These are phyloP conservation scores for Leptoxyphium fumago DNA, from an alignment of 2,329 filamentous ascomycete species.

Conservation along the genomic window DNA sequence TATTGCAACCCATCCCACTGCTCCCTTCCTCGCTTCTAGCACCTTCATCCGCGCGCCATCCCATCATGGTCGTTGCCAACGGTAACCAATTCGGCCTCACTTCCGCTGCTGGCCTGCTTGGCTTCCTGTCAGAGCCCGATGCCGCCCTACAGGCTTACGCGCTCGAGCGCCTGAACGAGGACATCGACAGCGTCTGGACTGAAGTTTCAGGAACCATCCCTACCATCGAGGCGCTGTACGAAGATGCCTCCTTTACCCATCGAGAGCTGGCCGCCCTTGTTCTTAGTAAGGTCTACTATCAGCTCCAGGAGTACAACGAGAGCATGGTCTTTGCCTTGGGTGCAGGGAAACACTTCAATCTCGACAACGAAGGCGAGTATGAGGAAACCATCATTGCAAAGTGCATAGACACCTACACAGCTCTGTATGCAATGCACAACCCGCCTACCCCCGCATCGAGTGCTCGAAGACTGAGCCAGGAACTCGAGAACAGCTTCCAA, in stretches of 20 bases:
- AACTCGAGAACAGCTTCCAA: constrained; percentile 68
- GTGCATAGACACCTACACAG: constrained; percentile 95
- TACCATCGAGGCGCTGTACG: constrained; percentile 81
- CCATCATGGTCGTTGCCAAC: neutral
- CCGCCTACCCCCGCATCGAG: constrained; percentile 34
- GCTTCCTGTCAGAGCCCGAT: constrained; percentile 90
- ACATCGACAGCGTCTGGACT: constrained; percentile 95
- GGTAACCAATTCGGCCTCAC: constrained; percentile 72
- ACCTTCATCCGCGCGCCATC: neutral
- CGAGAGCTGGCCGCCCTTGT: constrained; percentile 88
- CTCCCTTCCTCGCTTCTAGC: neutral
- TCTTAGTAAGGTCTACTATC: constrained; percentile 96
- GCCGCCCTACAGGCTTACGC: constrained; percentile 89
- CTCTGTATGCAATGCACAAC: constrained; percentile 51
- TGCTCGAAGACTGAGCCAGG: constrained; percentile 40
- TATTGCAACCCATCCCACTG: neutral
- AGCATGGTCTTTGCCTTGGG: constrained; percentile 97
- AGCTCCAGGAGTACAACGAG: constrained; percentile 96
- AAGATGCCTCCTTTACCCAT: constrained; percentile 89
- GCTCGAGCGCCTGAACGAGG: constrained; percentile 84
- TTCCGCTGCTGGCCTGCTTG: constrained; percentile 85
- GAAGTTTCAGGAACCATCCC: constrained; percentile 86
- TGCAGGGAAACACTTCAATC: constrained; percentile 86
- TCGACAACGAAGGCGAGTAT: constrained; percentile 82
- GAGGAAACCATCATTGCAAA: constrained; percentile 97